Conservation (phyloP, 768 basidiomycete genomes). For the Podaxis sp. region DNA sequence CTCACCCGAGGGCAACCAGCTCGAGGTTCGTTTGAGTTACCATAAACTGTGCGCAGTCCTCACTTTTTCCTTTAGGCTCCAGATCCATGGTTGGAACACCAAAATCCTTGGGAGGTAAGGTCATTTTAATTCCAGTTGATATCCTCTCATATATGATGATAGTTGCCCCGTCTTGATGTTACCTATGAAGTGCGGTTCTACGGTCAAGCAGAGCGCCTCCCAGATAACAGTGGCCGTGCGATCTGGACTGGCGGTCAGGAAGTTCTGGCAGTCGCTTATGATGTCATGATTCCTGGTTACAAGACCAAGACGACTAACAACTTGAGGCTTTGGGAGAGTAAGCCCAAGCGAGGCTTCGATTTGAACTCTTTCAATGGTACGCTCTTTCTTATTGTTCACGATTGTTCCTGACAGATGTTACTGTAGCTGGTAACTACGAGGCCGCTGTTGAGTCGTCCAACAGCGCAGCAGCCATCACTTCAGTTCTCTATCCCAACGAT, state of each 20-base stretch:
- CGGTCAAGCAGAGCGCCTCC: constrained; percentile 71
- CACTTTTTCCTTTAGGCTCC: constrained; percentile 51
- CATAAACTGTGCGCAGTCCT: not conserved
- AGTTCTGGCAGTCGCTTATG: constrained; percentile 91
- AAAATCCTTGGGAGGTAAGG: constrained; percentile 79
- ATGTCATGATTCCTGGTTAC: constrained; percentile 91
- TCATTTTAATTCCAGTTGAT: not conserved
- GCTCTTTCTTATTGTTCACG: constrained; percentile 11
- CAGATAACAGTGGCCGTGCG: constrained; percentile 59
- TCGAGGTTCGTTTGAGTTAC: constrained; percentile 46
- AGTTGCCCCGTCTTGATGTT: constrained; percentile 81
- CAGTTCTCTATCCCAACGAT: constrained; percentile 96
- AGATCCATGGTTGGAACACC: constrained; percentile 88
- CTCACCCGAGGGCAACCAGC: constrained; percentile 77
- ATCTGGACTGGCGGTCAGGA: constrained; percentile 90
- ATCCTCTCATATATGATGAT: not conserved
- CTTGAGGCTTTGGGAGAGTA: constrained; percentile 80
- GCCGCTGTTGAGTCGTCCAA: constrained; percentile 85
- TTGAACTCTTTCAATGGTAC: constrained; percentile 92
- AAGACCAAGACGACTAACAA: constrained; percentile 88
- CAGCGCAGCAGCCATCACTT: constrained; percentile 90
- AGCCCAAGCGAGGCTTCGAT: constrained; percentile 90
- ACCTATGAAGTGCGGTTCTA: constrained; percentile 87
- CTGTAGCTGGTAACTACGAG: constrained; percentile 87
- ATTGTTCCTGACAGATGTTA: not conserved